Base-by-base conservation (phyloP, 2,329 filamentous ascomycete genomes). In the Aurifilum marmelostoma region DNA sequence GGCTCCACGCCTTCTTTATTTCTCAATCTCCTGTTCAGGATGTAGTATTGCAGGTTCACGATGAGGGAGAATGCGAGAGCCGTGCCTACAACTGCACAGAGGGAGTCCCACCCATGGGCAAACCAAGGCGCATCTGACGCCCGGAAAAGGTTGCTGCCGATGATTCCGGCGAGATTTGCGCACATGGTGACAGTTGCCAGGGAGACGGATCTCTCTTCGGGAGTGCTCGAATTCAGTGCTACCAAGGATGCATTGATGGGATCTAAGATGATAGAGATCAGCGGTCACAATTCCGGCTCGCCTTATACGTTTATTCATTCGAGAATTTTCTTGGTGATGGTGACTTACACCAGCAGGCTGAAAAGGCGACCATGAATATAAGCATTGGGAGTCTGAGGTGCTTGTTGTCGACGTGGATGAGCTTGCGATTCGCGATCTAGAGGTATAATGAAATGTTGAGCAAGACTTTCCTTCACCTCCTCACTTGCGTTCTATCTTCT, bases 111-210 rank as follows among this genome's bases (percentile, higher is more conserved):
- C 1, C 68, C 68, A 14, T 56, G 67, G 14, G 68, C 56, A 37
- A 58, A 70, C 3, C 29, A 56, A 12, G 68, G 68, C 5, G 6
- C 63, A 72, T 88, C 85, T 65, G 87, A 84, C 0, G 76, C 72
- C 29, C 83, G 83, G 80, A 89, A 89, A 70, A 89, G 84, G 74
- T 89, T 87, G 0, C 85, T 85, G 3, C 87, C 87, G 67, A 87
- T 87, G 65, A 89, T 89, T 29, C 86, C 87, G 0, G 87, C 86
- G 34, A 85, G 85, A 72, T 89, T 89, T 62, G 86, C 87, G 27
- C 84, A 84, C 87, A 89, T 89, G 69, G 89, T 87, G 12, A 89
- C 85, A 0, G 85, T 83, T 0, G 85, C 70, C 47, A 73, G 63
- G n/a, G 67, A 64, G 43, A 71, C 67, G 6, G 67, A 66, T 24